These are phyloP conservation scores for Cardiospermum halicacabum DNA, from an alignment of 345 rosid genomes.

Conservation along the genomic window DNA sequence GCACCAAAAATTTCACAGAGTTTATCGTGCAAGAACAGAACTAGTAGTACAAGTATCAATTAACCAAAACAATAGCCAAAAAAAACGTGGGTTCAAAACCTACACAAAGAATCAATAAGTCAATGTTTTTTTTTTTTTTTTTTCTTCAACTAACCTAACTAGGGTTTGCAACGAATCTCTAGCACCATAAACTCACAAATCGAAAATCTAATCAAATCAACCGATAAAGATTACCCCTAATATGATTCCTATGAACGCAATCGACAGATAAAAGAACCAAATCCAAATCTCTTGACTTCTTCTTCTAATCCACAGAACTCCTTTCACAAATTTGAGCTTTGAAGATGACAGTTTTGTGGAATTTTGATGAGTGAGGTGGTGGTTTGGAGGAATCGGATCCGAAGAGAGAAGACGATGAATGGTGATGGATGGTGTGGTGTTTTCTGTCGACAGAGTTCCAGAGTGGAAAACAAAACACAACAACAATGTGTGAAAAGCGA, in stretches of 20 bases:
- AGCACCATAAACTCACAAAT: slow-evolving; percentile 4
- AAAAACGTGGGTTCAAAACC: neutral
- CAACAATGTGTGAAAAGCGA: too few relatives aligned
- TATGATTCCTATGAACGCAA: slow-evolving; percentile 20
- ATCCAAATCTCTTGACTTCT: slow-evolving; percentile 16
- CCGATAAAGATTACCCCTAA: slow-evolving; percentile 17
- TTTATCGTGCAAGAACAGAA: slow-evolving; percentile 18
- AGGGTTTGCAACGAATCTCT: slow-evolving; percentile 19
- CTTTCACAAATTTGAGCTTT: neutral
- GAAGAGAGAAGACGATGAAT: slow-evolving; percentile 2
- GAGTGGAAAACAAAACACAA: too few relatives aligned
- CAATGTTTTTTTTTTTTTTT: neutral
- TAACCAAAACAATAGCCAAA: neutral
- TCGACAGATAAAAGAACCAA: slow-evolving; percentile 17
- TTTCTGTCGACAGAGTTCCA: slow-evolving; percentile 35
- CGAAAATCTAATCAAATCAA: slow-evolving; percentile 6
- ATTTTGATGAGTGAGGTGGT: neutral
- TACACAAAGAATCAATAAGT: slow-evolving; percentile 13
- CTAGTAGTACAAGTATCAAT: neutral
- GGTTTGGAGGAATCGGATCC: slow-evolving; percentile 22
- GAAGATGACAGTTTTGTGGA: neutral
- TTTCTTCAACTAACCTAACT: neutral
- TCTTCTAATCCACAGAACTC: slow-evolving; percentile 19
- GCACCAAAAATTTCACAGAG: slow-evolving; percentile 44
- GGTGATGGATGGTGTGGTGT: slow-evolving; percentile 18